Evolutionary conservation across 192 early-diverging fungal genomes (phyloP), one percentile per base, ranked within the genome.

Genomic region (Gamsiella multidivaricata): DNA sequence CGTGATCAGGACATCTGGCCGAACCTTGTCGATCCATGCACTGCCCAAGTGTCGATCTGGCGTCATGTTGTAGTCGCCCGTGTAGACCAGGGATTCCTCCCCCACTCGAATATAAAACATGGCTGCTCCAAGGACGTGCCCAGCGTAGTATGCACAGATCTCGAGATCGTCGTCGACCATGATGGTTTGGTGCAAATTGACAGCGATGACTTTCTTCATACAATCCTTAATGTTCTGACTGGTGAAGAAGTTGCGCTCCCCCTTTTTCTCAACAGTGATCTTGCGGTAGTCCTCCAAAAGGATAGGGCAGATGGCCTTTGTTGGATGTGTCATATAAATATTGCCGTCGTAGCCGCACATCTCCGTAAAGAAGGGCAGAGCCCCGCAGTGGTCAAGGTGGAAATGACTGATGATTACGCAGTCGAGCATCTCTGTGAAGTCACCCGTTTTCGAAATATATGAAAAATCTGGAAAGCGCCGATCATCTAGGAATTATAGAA

Each of bases 381-480:
- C 95, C 7, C 97, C 97, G 76, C 97, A 98, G 83, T 99, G 97
- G 86, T 99, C 97, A 51, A 99, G 87, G 69, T 99, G 97, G 70
- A 99, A 99, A 75, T 99, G 97, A 36, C 91, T 92, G 25, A 99
- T 95, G 57, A 99, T 93, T 18, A 99, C 89, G 62, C 90, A 91
- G 85, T 99, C 97, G 43, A 99, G 81, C 51, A 90, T 85, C 22
- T 86, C 87, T 36, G 91, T 95, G 70, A 91, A 96, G 62, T 94
- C 84, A 45, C 89, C 92, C 33, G 90, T 82, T 41, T 89, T 92
- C 41, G 93, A 93, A 17, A 98, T 94, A 80, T 95, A 96, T 58
- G 86, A 90, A 59, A 99, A 99, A 80, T 99, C 96, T 2, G 96
- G 97, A 65, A 96, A 99, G 45, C 95, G 85, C 51, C 97, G 87